Evolutionary conservation across 164 flowering plant species (phyloP), one percentile per base, ranked within the genome.

Genomic region (Aristolochia contorta): DNA sequence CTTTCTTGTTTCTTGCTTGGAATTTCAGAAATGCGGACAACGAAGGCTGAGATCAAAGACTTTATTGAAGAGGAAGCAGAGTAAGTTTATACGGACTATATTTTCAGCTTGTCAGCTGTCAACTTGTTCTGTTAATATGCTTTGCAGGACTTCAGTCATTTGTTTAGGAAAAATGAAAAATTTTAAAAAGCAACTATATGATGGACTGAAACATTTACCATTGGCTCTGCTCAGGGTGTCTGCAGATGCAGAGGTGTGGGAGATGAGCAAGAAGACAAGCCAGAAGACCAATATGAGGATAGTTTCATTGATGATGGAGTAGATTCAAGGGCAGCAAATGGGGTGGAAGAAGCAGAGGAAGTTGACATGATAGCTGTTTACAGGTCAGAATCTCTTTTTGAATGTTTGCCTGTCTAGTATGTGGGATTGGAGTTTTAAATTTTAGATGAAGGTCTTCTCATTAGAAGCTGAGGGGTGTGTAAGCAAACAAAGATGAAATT

Each of bases 31-130:
- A 66, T 70, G 60, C 75, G 43, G 72, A 77, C 69, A 56, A 47
- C 43, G 33, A 57, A 12, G 47, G 54, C 70, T 46, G 70, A 78
- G 60, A 81, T 59, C 66, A 78, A 69, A 67, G 75, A 57, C 47
- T 90, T 75, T 67, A 76, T 93, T 65, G 94, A 89, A 50, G 92
- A 81, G 61, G 94, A 93, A 77, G 96, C 98, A 9, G 97, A 90
- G 98, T 93, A 81, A 82, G 66, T 24, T 16, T 41, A 18, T 19
- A 20, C 7, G 43, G 43, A 37, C 7, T 0, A 37, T 37, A 4
- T 27, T 53, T 53, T 23, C 45, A 4, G 45, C 27, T 24, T n/a
- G 27, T 25, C 32, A 14, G 37, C 43, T 37, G 43, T 37, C 43
- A 37, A 37, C 43, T 22, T 55, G 43, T 16, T 16, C 32, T 19